Evolutionary conservation across 768 basidiomycete species (phyloP).

Genomic region (Lactifluus pinguis): DNA sequence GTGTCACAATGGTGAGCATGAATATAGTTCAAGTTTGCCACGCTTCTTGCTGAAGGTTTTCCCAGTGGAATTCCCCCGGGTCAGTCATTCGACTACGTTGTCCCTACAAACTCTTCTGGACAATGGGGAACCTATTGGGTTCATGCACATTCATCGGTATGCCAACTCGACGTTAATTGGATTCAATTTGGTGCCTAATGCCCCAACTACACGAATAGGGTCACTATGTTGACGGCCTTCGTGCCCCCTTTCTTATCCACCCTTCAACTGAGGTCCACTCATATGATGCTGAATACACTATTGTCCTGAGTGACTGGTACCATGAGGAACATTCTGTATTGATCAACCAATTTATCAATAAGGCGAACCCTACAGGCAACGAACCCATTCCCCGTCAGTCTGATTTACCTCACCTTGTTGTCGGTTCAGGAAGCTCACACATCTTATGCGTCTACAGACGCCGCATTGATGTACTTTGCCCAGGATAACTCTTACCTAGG

Average conservation of each 20-base stretch:
- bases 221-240: conserved; percentile 89
- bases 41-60: neutral
- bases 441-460: conserved; percentile 36
- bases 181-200: neutral
- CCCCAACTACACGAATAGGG: conserved; percentile 35
- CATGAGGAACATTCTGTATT: conserved; percentile 63
- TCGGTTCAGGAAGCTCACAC: neutral
- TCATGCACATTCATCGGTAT: conserved; percentile 53
- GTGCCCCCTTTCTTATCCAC: conserved; percentile 78
- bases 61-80: conserved; percentile 70
- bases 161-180: conserved; percentile 14
- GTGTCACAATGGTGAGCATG: conserved; percentile 71
- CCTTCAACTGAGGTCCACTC: conserved; percentile 51
- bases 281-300: conserved; percentile 88
- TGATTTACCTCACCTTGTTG: neutral
- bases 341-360: conserved; percentile 55
- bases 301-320: conserved; percentile 90
- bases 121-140: conserved; percentile 82
- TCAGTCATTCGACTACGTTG: conserved; percentile 59
- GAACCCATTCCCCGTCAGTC: conserved; percentile 78
- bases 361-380: conserved; percentile 70
- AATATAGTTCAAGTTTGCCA: neutral
- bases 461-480: conserved; percentile 76
- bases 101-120: conserved; percentile 57
- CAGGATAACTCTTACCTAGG: conserved; percentile 65